These are phyloP conservation scores for Endocarpon pusillum DNA, from an alignment of 495 filamentous ascomycete species.

Conservation along the genomic window DNA sequence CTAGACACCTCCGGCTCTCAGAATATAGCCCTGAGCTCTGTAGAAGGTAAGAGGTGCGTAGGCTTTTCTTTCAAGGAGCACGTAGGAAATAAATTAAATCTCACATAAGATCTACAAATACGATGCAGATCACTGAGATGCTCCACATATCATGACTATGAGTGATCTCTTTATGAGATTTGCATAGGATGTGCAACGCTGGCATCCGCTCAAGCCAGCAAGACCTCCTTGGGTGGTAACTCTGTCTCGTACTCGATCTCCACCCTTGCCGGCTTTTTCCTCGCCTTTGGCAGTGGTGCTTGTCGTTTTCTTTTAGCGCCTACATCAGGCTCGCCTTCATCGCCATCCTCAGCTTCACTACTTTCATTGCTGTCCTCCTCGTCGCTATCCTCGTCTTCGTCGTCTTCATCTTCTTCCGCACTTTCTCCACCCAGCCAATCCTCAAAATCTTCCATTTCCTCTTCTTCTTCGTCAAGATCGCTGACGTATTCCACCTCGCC, in stretches of 20 bases:
- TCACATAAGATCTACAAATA: no score
- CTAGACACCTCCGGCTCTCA: no score
- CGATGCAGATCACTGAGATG: no score
- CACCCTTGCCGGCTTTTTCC: slow-evolving; percentile 48
- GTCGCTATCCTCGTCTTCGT: slow-evolving; percentile 30
- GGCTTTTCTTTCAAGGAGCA: no score
- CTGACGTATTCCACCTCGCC: slow-evolving; percentile 76
- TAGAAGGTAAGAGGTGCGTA: no score
- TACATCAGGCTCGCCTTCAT: slow-evolving; percentile 25
- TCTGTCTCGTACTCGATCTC: slow-evolving; percentile 63
- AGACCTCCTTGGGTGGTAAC: slow-evolving; percentile 27
- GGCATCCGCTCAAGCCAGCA: slow-evolving; percentile 23
- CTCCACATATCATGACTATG: no score
- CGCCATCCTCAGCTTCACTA: slow-evolving; percentile 21
- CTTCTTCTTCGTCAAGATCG: slow-evolving; percentile 46
- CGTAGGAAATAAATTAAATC: no score
- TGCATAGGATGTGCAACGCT: no score
- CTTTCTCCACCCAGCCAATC: slow-evolving; percentile 54
- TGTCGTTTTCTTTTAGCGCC: slow-evolving; percentile 55
- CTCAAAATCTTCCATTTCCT: slow-evolving; percentile 53
- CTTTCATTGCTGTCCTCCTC: slow-evolving; percentile 32
- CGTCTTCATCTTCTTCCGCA: slow-evolving; percentile 35
- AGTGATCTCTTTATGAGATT: no score
- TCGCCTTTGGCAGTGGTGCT: slow-evolving; percentile 37
- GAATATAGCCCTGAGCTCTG: no score